Evolutionary conservation across 2,329 filamentous ascomycete species (phyloP).

Genomic region (Botrytis sinoallii): DNA sequence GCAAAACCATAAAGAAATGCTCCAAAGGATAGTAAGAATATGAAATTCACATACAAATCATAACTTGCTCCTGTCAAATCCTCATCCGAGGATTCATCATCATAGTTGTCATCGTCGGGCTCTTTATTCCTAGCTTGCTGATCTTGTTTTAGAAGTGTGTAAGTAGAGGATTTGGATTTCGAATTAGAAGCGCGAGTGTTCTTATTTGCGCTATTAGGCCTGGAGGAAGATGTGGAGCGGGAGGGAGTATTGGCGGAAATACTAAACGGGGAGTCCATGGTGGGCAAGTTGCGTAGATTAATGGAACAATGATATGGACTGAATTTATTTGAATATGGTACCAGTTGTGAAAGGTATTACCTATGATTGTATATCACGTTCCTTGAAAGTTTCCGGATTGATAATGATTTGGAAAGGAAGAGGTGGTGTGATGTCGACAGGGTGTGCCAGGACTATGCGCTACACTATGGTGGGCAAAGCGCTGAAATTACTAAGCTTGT

Average conservation of each 20-base stretch:
- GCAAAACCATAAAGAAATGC: too few relatives aligned
- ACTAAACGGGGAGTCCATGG: background rate
- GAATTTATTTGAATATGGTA: background rate
- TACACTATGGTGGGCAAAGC: background rate
- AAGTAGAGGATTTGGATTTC: conserved; percentile 26
- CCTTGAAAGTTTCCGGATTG: background rate
- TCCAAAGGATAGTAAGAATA: background rate
- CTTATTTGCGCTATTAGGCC: conserved; percentile 5
- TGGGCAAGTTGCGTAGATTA: background rate
- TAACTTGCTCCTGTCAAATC: conserved; percentile 19
- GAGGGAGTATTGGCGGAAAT: background rate
- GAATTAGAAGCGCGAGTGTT: background rate
- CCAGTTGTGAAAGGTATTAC: background rate
- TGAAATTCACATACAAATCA: conserved; percentile 24
- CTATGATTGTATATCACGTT: background rate
- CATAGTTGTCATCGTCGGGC: conserved; percentile 44
- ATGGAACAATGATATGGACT: background rate
- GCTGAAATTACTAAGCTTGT: background rate
- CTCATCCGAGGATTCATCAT: conserved; percentile 24
- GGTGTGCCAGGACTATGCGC: background rate
- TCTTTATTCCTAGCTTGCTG: conserved; percentile 58
- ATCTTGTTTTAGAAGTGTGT: conserved; percentile 54
- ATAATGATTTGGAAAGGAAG: background rate
- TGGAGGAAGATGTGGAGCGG: conserved; percentile 18
- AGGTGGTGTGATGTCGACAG: background rate